Conservation (phyloP, 2,329 filamentous ascomycete genomes). For the Zymoseptoria tritici region DNA sequence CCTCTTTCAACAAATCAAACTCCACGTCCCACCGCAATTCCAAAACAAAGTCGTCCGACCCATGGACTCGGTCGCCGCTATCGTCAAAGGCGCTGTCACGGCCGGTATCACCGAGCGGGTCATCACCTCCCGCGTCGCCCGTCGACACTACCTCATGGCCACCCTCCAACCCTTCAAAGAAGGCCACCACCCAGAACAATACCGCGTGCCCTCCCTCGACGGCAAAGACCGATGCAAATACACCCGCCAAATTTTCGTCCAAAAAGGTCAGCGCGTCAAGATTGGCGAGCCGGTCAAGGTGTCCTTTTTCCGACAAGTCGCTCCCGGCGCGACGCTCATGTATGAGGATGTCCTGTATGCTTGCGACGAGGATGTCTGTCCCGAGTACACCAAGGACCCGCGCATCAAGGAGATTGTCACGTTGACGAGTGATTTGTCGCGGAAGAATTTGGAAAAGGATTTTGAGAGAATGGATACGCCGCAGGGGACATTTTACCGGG, state of each 20-base stretch:
- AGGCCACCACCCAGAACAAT: conserved; percentile 95
- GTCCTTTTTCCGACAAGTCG: conserved; percentile 95
- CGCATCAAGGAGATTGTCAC: conserved; percentile 99
- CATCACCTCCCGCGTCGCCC: conserved; percentile 91
- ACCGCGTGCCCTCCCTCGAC: conserved; percentile 91
- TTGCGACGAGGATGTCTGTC: conserved; percentile 95
- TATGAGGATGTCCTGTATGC: conserved; percentile 98
- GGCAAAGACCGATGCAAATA: conserved; percentile 99
- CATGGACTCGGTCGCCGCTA: conserved; percentile 97
- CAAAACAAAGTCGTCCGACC: conserved; percentile 96
- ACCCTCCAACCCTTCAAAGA: conserved; percentile 98
- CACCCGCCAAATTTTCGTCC: conserved; percentile 94
- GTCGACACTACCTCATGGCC: conserved; percentile 98
- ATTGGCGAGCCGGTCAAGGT: conserved; percentile 99
- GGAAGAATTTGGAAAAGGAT: conserved; percentile 98
- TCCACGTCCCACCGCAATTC: conserved; percentile 96
- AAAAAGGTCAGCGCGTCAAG: conserved; percentile 97
- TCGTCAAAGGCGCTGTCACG: conserved; percentile 96
- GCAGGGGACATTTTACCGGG: conserved; percentile 88
- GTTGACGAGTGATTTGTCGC: conserved; percentile 88
- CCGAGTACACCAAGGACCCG: conserved; percentile 98
- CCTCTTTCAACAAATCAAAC: conserved; percentile 98
- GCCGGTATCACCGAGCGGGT: conserved; percentile 96
- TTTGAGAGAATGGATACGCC: conserved; percentile 99
- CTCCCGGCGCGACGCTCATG: conserved; percentile 94